Evolutionary conservation across 78 protist species (phyloP).

Genomic region (Mastigamoeba balamuthi): DNA sequence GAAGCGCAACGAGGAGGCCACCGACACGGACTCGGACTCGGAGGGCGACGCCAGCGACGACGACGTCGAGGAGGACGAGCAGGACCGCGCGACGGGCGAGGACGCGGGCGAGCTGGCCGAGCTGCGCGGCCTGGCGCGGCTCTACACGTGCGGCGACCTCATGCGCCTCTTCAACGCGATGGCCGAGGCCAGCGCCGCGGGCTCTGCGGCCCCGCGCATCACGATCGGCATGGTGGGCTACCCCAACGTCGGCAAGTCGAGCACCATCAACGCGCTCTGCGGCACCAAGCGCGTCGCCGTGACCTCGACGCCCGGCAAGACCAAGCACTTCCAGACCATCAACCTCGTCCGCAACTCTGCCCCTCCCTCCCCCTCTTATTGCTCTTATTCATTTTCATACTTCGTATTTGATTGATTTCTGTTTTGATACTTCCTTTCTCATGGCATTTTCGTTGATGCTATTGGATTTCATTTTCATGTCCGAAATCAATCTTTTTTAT

Average conservation of each 20-base stretch:
- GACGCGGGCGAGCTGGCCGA: no score
- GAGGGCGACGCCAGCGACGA: neutral
- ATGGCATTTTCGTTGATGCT: no score
- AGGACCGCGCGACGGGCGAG: no score
- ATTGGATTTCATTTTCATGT: no score
- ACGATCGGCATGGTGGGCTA: slow-evolving; percentile 61
- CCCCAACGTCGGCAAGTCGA: slow-evolving; percentile 97
- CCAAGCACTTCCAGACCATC: slow-evolving; percentile 97
- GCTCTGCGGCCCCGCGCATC: neutral
- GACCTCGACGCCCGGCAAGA: slow-evolving; percentile 94
- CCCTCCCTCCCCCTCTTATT: no score
- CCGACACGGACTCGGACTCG: neutral
- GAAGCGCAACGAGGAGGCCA: neutral
- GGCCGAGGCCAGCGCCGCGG: neutral
- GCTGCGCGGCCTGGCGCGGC: neutral
- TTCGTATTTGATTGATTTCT: no score
- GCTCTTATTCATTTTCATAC: no score
- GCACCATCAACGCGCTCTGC: slow-evolving; percentile 85
- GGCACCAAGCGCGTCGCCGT: slow-evolving; percentile 80
- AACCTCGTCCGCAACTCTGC: slow-evolving; percentile 30
- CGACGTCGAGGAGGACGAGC: neutral
- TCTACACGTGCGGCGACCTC: neutral
- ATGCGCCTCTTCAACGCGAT: neutral
- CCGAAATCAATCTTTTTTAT: no score
- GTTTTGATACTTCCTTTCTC: no score